Evolutionary conservation across 228 moss, liverwort and hornwort species (phyloP), one percentile per base, ranked within the genome.

Genomic region (Sphagnum magellanicum): DNA sequence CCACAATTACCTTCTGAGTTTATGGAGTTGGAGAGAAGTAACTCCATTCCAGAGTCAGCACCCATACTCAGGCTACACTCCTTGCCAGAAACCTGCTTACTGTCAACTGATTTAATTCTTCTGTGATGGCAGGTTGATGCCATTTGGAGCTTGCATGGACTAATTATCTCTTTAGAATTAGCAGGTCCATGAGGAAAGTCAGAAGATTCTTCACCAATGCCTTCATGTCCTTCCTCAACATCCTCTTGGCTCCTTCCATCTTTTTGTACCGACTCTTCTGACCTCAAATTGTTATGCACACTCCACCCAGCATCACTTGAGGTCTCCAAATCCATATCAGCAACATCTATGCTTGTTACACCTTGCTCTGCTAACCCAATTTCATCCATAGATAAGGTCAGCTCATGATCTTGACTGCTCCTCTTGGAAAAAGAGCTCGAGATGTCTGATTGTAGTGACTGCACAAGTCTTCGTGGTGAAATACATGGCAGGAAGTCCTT

Each of bases 221-320:
- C 32, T 32, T 32, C 32, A 8, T 52, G 58, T 63, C 71, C 65
- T 5, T 70, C 70, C 53, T 77, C 76, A 9, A 60, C 58, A 67
- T 69, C 74, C n/a, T 75, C 78, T 15, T 82, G 79, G 47, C 79
- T 77, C 50, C 75, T 78, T 57, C 71, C 77, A 6, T 74, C 86
- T 63, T 67, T 74, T 73, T 71, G 50, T 62, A 74, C 83, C 16
- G 80, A 79, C 48, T 74, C 76, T 17, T 81, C 80, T 53, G 81
- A 83, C 75, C 83, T 81, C 49, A 81, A 86, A 57, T 81, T 86
- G 65, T 86, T 79, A 5, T 67, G 78, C 66, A 86, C 86, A 66
- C 83, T 86, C 86, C 86, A 89, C 52, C 83, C 81, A 5, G 73
- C 72, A 49, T 89, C 89, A 74, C 83, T 81, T 4, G 86, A 83